phyloP scores from a whole-genome alignment of 1,284 basidiomycete species.

The Pholiota adiposa region DNA sequence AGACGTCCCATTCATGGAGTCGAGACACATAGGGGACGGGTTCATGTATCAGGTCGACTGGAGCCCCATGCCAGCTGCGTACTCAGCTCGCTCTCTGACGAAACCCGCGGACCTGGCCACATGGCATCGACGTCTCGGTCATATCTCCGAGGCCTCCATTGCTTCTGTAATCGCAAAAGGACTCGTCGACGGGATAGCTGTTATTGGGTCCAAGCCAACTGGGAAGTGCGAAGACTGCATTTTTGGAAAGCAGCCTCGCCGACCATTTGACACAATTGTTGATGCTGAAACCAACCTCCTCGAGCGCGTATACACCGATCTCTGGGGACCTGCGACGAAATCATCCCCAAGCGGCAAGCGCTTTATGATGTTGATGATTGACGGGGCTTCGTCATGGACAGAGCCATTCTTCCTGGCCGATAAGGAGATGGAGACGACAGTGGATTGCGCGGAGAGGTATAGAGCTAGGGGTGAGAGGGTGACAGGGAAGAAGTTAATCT shows the following conservation, averaged over 20 bases:
- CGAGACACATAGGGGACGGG: not conserved
- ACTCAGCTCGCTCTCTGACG: not conserved
- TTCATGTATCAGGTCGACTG: not conserved
- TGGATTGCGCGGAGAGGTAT: conserved; percentile 16
- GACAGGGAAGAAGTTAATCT: conserved; percentile 19
- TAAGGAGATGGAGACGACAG: conserved; percentile 18
- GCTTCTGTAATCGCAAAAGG: not conserved
- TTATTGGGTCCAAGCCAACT: not conserved
- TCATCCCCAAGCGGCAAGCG: conserved; percentile 9
- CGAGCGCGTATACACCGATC: conserved; percentile 1
- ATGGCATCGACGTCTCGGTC: not conserved
- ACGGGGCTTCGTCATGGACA: conserved; percentile 10
- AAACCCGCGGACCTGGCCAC: not conserved
- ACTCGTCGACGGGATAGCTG: conserved; percentile 15
- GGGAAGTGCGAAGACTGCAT: conserved; percentile 27
- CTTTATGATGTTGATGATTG: conserved; percentile 24
- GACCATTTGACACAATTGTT: conserved; percentile 21
- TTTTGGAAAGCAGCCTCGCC: conserved; percentile 22
- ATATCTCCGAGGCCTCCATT: not conserved
- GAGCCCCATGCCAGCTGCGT: not conserved
- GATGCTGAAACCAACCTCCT: conserved; percentile 15
- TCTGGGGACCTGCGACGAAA: conserved; percentile 22
- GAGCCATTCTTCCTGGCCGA: conserved; percentile 14
- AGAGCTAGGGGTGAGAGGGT: conserved; percentile 17
- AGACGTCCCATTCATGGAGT: not conserved